Evolutionary conservation across 768 basidiomycete genomes (phyloP).

Genomic region (Pleurotus djamor): DNA sequence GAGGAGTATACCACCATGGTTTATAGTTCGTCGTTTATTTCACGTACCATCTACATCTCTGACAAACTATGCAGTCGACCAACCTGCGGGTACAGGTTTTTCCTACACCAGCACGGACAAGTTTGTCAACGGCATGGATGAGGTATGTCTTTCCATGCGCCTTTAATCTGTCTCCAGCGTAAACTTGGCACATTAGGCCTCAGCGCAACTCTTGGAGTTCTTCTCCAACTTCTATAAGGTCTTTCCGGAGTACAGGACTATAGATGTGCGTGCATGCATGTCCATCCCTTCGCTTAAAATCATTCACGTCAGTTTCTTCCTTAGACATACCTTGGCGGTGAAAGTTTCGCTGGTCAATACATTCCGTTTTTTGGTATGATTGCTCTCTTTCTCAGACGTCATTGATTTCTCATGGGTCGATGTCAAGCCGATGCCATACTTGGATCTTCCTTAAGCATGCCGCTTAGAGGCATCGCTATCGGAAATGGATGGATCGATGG

Average conservation of each 20-base stretch:
- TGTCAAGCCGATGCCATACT: slow-evolving; percentile 74
- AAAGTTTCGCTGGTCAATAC: slow-evolving; percentile 97
- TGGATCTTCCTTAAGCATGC: slow-evolving; percentile 52
- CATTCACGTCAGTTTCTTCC: slow-evolving; percentile 1
- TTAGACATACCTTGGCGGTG: slow-evolving; percentile 94
- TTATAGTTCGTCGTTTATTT: slow-evolving; percentile 59
- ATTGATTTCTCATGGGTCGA: slow-evolving; percentile 1
- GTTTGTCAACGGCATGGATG: slow-evolving; percentile 76
- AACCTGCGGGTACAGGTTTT: slow-evolving; percentile 95
- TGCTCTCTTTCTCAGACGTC: not conserved
- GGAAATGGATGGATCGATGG: slow-evolving; percentile 99
- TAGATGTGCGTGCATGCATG: slow-evolving; percentile 64
- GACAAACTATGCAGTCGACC: slow-evolving; percentile 68
- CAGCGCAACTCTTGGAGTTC: slow-evolving; percentile 80
- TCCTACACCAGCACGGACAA: slow-evolving; percentile 86
- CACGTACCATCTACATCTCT: slow-evolving; percentile 2
- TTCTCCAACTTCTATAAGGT: slow-evolving; percentile 83
- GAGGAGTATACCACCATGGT: slow-evolving; percentile 96
- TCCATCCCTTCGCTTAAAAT: not conserved
- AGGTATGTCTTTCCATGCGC: slow-evolving; percentile 33
- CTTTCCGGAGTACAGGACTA: slow-evolving; percentile 82
- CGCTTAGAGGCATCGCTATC: slow-evolving; percentile 80
- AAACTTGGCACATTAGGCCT: slow-evolving; percentile 45
- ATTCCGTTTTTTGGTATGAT: slow-evolving; percentile 89
- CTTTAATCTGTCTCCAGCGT: not conserved